Evolutionary conservation across 768 basidiomycete genomes (phyloP), one percentile per base, ranked within the genome.

Genomic region (Leccinum variicolor): DNA sequence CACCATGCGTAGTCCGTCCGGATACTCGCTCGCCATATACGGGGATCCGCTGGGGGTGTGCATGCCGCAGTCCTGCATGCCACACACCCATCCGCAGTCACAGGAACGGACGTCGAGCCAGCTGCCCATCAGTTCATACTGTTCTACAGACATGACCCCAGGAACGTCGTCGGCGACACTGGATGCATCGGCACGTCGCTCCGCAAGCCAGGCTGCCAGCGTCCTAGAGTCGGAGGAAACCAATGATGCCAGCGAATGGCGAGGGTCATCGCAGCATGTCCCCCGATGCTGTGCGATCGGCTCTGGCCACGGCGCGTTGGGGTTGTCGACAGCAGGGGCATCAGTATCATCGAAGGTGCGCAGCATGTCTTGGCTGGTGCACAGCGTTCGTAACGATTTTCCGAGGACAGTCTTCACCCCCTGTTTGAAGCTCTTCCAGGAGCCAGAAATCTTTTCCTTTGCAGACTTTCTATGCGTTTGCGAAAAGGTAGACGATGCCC

Each of bases 81-180:
- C 73, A 54, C 72, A 73, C 19, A 53, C 53, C 73, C 67, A 69
- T 43, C 60, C 69, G 17, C 55, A 60, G 34, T 63, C 61, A n/a
- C 56, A 49, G 13, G 50, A 59, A 47, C 58, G 54, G 19, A 65
- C 57, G 59, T 73, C 70, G 26, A 74, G 69, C 81, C 81, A 82
- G 57, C 81, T 82, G 3, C 81, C 81, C 53, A 61, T 65, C 34
- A 71, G 68, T 58, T 83, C 81, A 56, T 83, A 81, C 41, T 81
- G 76, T 50, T 75, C 78, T 39, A 81, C 60, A n/a, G 74, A 71
- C 69, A 81, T 76, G 50, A 70, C 69, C 28, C 65, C 64, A 7
- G 60, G 64, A 31, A 62, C 54, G 11, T 70, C 65, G 25, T 67
- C 60, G 23, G 68, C 69, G 54, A 61, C 58, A 29, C 72, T 68